Evolutionary conservation across 306 rosid genomes (phyloP).

Genomic region (Erythrophleum fordii): DNA sequence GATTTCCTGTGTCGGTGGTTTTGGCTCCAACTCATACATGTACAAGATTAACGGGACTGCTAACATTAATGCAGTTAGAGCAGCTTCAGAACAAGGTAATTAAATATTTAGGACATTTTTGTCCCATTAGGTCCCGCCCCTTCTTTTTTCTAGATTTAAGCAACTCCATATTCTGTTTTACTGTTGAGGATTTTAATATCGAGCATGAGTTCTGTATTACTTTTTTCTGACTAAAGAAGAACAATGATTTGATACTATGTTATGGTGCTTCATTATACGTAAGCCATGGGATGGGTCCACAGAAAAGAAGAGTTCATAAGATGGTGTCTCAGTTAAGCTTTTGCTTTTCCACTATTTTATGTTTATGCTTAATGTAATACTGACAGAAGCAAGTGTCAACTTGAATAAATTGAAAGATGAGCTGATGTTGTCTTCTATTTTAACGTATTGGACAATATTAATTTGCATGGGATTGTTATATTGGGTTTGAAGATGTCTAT

Average conservation of each 20-base stretch:
- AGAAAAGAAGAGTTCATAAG: neutral
- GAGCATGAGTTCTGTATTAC: neutral
- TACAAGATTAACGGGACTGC: slow-evolving; percentile 97
- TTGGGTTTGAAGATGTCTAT: neutral
- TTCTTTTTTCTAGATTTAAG: neutral
- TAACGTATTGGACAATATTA: slow-evolving; percentile 8
- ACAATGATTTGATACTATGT: neutral
- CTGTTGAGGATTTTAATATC: neutral
- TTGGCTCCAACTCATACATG: slow-evolving; percentile 95
- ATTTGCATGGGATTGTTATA: neutral
- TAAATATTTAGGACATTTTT: slow-evolving; percentile 10
- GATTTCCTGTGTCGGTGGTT: slow-evolving; percentile 98
- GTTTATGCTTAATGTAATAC: neutral
- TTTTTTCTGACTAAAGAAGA: neutral
- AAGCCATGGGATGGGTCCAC: neutral
- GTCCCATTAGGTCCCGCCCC: neutral
- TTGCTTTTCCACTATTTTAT: neutral
- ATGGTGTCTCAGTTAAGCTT: neutral
- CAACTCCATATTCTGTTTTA: neutral
- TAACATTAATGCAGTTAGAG: slow-evolving; percentile 91
- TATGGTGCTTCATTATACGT: neutral
- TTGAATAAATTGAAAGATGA: slow-evolving; percentile 6
- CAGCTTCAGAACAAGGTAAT: slow-evolving; percentile 89
- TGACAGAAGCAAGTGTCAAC: neutral
- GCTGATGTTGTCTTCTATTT: slow-evolving; percentile 9